Conservation (phyloP, 2,329 filamentous ascomycete genomes). For the Colletotrichum liaoningense region DNA sequence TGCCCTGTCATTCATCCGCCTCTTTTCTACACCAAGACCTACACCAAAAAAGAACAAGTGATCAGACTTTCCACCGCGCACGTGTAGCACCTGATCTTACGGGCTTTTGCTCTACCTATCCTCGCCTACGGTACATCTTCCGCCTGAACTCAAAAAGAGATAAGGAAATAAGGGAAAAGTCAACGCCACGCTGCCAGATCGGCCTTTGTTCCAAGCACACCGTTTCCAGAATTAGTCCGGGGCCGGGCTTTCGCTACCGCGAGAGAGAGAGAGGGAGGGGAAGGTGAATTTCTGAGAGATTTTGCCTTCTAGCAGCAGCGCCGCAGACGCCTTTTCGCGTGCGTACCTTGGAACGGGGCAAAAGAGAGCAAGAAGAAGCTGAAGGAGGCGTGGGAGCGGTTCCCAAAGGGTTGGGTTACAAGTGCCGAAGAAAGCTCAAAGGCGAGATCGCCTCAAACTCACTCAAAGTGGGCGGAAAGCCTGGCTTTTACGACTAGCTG, state of each 20-base stretch:
- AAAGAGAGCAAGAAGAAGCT: background rate
- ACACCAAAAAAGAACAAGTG: background rate
- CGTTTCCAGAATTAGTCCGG: conserved; percentile 25
- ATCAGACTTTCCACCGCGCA: background rate
- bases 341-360: background rate
- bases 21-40: background rate
- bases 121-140: background rate
- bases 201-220: conserved; percentile 21
- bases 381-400: background rate
- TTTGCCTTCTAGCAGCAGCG: background rate
- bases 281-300: background rate
- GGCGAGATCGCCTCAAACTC: background rate
- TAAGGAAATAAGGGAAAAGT: background rate
- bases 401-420: background rate
- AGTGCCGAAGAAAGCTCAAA: background rate
- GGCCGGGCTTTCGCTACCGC: background rate
- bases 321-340: background rate
- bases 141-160: conserved; percentile 1
- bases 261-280: too few relatives aligned
- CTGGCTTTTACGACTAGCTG: background rate
- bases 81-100: background rate
- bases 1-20: background rate
- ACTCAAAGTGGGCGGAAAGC: background rate
- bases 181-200: conserved; percentile 23
- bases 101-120: background rate